Evolutionary conservation across 148 eudicot species (phyloP).

Genomic region (Tetragonia tetragonoides): DNA sequence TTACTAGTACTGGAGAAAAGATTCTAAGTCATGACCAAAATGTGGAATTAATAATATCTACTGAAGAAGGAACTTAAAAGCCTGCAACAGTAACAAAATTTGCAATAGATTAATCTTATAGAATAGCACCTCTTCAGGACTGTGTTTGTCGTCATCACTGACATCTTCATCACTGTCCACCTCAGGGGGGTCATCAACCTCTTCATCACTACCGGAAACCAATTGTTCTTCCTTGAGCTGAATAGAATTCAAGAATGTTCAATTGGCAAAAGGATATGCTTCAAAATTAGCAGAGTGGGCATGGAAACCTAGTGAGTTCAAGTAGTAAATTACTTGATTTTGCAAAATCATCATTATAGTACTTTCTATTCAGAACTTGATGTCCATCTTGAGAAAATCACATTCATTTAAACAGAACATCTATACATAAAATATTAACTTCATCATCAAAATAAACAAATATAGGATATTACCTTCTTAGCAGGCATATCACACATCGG

Average conservation of each 20-base stretch:
- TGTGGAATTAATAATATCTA: no score
- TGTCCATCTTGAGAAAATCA: neutral
- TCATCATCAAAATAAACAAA: no score
- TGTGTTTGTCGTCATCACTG: conserved; percentile 51
- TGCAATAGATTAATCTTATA: neutral
- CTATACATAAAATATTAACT: no score
- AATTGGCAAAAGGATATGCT: neutral
- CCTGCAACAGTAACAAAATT: neutral
- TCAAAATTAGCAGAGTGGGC: neutral
- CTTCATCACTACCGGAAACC: conserved; percentile 89
- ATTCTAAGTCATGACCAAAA: no score
- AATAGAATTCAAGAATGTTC: neutral
- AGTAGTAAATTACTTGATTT: neutral
- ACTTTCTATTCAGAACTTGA: neutral
- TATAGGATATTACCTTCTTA: conserved; percentile 58
- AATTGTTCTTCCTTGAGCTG: conserved; percentile 78
- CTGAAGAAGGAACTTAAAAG: neutral
- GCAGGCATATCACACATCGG: conserved; percentile 65
- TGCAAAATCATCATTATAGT: neutral
- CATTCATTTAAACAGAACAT: no score
- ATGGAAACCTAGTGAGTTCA: neutral
- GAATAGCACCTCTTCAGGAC: conserved; percentile 66
- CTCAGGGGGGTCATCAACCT: conserved; percentile 69
- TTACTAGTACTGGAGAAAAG: no score
- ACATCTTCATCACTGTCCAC: conserved; percentile 81